These are phyloP conservation scores for Moesziomyces parantarcticus DNA, from an alignment of 1,284 basidiomycete species.

Conservation along the genomic window DNA sequence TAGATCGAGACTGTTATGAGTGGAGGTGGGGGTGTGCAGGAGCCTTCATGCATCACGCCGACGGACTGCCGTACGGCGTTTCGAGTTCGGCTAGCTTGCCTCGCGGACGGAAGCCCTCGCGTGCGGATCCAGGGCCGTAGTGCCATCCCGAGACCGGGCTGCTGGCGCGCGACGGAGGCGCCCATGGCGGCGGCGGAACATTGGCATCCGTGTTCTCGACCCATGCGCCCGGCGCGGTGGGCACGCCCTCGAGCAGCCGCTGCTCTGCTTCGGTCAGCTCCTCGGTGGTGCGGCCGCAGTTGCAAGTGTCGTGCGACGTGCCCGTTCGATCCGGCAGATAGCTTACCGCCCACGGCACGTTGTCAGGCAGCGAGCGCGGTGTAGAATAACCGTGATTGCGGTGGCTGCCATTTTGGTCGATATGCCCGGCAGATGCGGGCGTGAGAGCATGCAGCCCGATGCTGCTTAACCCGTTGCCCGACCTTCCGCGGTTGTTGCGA, in stretches of 20 bases:
- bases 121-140: conserved; percentile 15
- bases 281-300: conserved; percentile 61
- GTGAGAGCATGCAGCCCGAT: conserved; percentile 49
- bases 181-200: conserved; percentile 60
- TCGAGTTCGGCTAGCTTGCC: conserved; percentile 49
- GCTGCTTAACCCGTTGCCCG: conserved; percentile 36
- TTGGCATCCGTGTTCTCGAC: conserved; percentile 45
- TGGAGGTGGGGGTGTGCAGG: not conserved
- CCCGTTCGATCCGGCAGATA: conserved; percentile 60
- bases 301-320: conserved; percentile 60
- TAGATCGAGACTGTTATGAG: not conserved
- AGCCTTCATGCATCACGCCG: not conserved
- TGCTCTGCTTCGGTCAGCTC: conserved; percentile 62
- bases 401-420: conserved; percentile 43
- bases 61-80: conserved; percentile 36
- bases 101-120: conserved; percentile 43
- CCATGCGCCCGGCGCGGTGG: conserved; percentile 63
- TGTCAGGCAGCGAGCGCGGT: conserved; percentile 57
- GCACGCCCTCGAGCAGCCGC: conserved; percentile 60
- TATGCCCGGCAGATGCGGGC: conserved; percentile 45
- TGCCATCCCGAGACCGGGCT: conserved; percentile 53
- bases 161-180: conserved; percentile 54
- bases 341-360: conserved; percentile 61
- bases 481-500: conserved; percentile 34
- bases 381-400: conserved; percentile 42